A percentile compares a stretch with the other conserved stretches of the same genome.
These are phyloP conservation scores for Kwoniella pini DNA, from an alignment of 768 basidiomycete species.

Conservation along the genomic window DNA sequence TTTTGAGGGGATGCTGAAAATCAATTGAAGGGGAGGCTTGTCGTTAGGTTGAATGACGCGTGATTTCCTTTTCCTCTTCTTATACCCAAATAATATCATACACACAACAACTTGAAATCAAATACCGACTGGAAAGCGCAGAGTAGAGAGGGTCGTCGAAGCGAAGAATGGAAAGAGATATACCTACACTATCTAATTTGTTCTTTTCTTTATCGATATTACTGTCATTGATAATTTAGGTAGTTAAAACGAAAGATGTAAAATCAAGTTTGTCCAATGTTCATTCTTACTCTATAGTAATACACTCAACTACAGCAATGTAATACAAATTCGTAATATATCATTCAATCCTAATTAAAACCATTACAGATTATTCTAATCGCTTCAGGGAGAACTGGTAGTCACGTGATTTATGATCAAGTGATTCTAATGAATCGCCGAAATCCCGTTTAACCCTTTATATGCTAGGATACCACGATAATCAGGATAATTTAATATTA, in stretches of 20 bases:
- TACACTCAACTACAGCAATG: not conserved
- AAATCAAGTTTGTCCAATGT: not conserved
- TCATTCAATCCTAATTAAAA: not conserved
- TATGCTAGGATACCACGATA: too few relatives aligned
- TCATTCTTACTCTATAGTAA: not conserved
- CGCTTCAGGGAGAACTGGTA: not conserved
- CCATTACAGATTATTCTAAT: slow-evolving; percentile 3
- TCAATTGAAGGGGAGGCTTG: slow-evolving; percentile 10
- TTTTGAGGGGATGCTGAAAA: not conserved
- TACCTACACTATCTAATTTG: too few relatives aligned
- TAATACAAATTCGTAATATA: not conserved
- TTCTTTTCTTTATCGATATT: too few relatives aligned
- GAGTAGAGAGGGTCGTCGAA: not conserved
- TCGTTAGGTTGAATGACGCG: slow-evolving; percentile 21
- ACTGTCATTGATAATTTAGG: too few relatives aligned
- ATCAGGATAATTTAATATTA: too few relatives aligned
- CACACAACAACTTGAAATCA: not conserved
- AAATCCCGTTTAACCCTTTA: not conserved
- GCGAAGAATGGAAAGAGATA: not conserved
- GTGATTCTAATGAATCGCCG: slow-evolving; percentile 15
- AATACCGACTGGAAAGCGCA: not conserved
- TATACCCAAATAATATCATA: not conserved
- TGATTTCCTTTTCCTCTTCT: not conserved
- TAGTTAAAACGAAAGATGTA: too few relatives aligned
- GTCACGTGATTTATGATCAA: slow-evolving; percentile 9